A percentile compares a stretch with the other conserved stretches of the same genome.
These are phyloP conservation scores for Ogataea nakhonphanomensis DNA, from an alignment of 805 yeast genomes.

Conservation along the genomic window DNA sequence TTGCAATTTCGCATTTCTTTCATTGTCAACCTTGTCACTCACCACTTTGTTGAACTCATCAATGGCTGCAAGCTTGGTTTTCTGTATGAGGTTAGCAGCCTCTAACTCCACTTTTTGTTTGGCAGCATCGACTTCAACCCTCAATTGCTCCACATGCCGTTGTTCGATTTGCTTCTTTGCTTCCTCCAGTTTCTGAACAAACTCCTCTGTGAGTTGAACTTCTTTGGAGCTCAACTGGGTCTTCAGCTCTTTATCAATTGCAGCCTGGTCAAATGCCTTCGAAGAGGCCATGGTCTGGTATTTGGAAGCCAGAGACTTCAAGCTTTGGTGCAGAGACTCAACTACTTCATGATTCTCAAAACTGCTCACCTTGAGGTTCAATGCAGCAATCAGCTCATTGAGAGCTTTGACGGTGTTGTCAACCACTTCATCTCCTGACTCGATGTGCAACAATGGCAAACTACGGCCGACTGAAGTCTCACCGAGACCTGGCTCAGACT, in stretches of 20 bases:
- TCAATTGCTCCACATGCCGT: conserved; percentile 55
- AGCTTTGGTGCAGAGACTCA: conserved; percentile 21
- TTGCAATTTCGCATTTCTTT: conserved; percentile 76
- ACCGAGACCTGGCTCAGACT: neutral
- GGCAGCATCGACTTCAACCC: conserved; percentile 64
- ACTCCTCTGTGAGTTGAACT: conserved; percentile 53
- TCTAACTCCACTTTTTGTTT: conserved; percentile 62
- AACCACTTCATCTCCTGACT: conserved; percentile 32
- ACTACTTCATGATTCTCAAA: conserved; percentile 23
- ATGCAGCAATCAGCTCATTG: conserved; percentile 34
- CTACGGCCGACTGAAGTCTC: conserved; percentile 9
- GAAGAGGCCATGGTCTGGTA: conserved; percentile 19
- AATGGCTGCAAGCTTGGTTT: conserved; percentile 66
- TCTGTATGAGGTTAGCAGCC: conserved; percentile 68
- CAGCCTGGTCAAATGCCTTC: conserved; percentile 23
- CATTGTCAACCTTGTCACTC: conserved; percentile 57
- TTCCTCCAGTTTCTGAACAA: conserved; percentile 57
- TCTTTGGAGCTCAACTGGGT: conserved; percentile 34
- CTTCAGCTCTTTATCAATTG: conserved; percentile 32
- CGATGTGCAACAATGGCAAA: conserved; percentile 32
- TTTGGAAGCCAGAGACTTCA: conserved; percentile 22
- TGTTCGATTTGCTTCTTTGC: conserved; percentile 59
- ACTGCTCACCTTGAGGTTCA: conserved; percentile 23
- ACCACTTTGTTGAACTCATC: conserved; percentile 61
- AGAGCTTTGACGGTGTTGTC: conserved; percentile 34